A percentile compares a stretch with the other conserved stretches of the same genome.
Conservation (phyloP, 2,329 filamentous ascomycete genomes). For the Akanthomyces uredinophilus region DNA sequence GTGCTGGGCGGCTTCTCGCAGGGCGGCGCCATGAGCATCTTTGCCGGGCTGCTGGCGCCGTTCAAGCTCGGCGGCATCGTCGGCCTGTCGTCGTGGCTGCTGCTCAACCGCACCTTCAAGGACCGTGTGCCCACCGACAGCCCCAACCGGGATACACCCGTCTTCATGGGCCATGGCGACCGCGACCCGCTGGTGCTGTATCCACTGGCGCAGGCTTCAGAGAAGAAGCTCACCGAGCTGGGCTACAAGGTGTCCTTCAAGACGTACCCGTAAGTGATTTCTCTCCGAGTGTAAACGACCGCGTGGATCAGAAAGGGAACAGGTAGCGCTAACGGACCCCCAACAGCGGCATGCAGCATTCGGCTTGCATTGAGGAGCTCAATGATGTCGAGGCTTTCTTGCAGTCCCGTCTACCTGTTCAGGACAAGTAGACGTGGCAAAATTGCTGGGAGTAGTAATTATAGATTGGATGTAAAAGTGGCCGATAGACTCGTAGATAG, state of each 20-base stretch:
- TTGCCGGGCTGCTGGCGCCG: constrained; percentile 68
- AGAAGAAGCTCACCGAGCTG: constrained; percentile 59
- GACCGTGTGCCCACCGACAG: constrained; percentile 35
- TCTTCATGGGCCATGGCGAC: constrained; percentile 80
- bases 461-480: neutral
- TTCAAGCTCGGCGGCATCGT: constrained; percentile 83
- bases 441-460: neutral
- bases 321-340: neutral
- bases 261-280: constrained; percentile 60
- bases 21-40: constrained; percentile 80
- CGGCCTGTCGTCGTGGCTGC: constrained; percentile 75
- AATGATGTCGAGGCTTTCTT: constrained; percentile 69
- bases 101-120: constrained; percentile 51
- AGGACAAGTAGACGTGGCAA: constrained; percentile 8
- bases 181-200: constrained; percentile 67
- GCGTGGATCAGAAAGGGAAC: neutral
- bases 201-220: constrained; percentile 63
- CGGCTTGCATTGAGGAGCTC: constrained; percentile 71
- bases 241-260: constrained; percentile 73
- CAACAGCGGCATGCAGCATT: constrained; percentile 66
- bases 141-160: constrained; percentile 59
- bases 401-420: constrained; percentile 38
- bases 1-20: constrained; percentile 82
- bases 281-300: no score
- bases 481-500: neutral